phyloP scores from a whole-genome alignment of 805 yeast species.

The Candida piceae region DNA sequence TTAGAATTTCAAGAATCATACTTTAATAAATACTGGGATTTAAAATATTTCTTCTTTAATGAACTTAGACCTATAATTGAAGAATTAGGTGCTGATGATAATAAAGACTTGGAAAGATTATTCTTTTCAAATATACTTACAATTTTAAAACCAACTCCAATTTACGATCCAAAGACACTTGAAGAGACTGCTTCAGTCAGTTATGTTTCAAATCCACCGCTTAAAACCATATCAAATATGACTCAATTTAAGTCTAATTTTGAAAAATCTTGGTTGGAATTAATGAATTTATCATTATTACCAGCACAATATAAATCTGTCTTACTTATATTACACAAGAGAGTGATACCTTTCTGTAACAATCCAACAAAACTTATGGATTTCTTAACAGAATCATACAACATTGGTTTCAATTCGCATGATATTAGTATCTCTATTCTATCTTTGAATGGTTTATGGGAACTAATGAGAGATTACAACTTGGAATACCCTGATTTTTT shows the following conservation, averaged over 20 bases:
- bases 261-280: slow-evolving; percentile 62
- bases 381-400: slow-evolving; percentile 82
- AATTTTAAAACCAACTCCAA: slow-evolving; percentile 27
- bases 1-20: slow-evolving; percentile 52
- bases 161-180: slow-evolving; percentile 31
- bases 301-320: slow-evolving; percentile 61
- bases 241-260: slow-evolving; percentile 53
- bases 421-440: slow-evolving; percentile 44
- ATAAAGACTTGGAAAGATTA: slow-evolving; percentile 9
- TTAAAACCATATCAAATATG: slow-evolving; percentile 28
- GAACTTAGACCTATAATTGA: slow-evolving; percentile 33
- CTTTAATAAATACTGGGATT: slow-evolving; percentile 62
- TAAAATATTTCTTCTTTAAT: slow-evolving; percentile 67
- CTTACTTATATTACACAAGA: slow-evolving; percentile 69
- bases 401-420: slow-evolving; percentile 32
- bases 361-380: slow-evolving; percentile 88
- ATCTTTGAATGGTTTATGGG: slow-evolving; percentile 84
- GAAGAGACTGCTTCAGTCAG: slow-evolving; percentile 27
- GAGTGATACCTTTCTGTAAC: slow-evolving; percentile 74
- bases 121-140: slow-evolving; percentile 39
- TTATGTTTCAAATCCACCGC: slow-evolving; percentile 42
- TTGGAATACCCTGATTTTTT: slow-evolving; percentile 91
- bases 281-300: slow-evolving; percentile 42
- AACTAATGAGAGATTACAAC: slow-evolving; percentile 73
- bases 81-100: slow-evolving; percentile 19